Evolutionary conservation across 495 filamentous ascomycete species (phyloP), one percentile per base, ranked within the genome.

Genomic region (Tricharina praecox): DNA sequence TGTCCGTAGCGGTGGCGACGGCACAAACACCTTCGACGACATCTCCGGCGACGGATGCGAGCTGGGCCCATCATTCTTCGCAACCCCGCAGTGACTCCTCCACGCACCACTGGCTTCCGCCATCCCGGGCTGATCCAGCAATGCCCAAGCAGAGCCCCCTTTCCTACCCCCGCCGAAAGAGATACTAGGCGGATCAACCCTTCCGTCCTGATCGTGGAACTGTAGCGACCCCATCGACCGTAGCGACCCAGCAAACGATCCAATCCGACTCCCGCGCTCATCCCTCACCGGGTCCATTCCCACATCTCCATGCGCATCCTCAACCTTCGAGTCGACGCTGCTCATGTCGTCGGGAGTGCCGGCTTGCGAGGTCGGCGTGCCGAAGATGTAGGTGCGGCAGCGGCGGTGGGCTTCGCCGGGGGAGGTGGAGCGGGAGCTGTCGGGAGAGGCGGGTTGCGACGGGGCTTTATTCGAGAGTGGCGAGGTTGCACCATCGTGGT

Each of bases 41-140:
- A 40, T 9, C 13, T 21, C n/a, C 21, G 21, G 21, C 15, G 21
- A 10, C 10, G 10, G 18, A 13, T 13, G 37, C 2, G 37, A 7
- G 10, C 16, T 40, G 10, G 37, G 18, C 37, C 18, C 37, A 13
- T 40, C 13, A 40, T 18, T 15, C 11, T 15, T 10, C 20, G 37
- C 18, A 13, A 19, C n/a, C 37, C 10, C 2, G 3, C 37, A 21
- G 37, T 18, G 20, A 10, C 21, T 10, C n/a, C 18, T 16, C n/a
- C 37, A 15, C n/a, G 37, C 16, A 40, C 21, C 37, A 16, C 37
- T 19, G 37, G 37, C 20, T n/a, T 16, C 37, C n/a, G 21, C 20
- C n/a, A 19, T 40, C 11, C 37, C 37, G n/a, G 37, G 37, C 7
- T 40, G 37, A 40, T 40, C 37, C 37, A 40, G 20, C 37, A 40